phyloP scores from a whole-genome alignment of 306 rosid genomes.

The Cicer arietinum region DNA sequence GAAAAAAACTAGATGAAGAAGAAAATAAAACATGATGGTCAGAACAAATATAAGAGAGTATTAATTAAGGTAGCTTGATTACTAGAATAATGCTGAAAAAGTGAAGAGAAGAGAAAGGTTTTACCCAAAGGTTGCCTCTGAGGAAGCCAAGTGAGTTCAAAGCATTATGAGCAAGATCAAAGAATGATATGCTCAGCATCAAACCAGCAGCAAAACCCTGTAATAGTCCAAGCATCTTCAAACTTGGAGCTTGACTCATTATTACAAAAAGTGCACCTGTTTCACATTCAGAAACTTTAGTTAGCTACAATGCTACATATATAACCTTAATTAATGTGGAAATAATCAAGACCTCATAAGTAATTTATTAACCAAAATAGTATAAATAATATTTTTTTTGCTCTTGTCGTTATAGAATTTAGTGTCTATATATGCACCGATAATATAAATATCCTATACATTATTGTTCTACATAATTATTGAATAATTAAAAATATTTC shows the following conservation, averaged over 20 bases:
- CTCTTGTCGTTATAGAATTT: too few species aligned
- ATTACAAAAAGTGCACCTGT: conserved; percentile 92
- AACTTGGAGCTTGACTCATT: conserved; percentile 73
- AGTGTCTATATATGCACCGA: too few species aligned
- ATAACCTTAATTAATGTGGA: neutral
- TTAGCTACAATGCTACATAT: conserved; percentile 37
- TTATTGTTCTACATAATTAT: too few species aligned
- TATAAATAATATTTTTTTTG: too few species aligned
- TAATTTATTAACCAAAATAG: too few species aligned
- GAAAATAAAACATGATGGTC: conserved; percentile 38
- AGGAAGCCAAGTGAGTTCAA: conserved; percentile 90
- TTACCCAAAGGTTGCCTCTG: conserved; percentile 91
- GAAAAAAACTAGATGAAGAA: conserved; percentile 75
- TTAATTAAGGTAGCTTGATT: neutral
- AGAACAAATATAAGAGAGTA: conserved; percentile 13
- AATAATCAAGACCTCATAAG: too few species aligned
- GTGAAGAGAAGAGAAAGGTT: conserved; percentile 33
- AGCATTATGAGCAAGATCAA: conserved; percentile 96
- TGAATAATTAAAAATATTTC: too few species aligned
- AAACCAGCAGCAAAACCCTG: conserved; percentile 99
- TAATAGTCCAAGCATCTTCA: conserved; percentile 90
- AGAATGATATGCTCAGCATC: conserved; percentile 93
- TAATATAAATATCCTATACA: too few species aligned
- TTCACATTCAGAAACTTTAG: conserved; percentile 45
- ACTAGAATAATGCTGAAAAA: conserved; percentile 16